A percentile compares a stretch with the other conserved stretches of the same genome.
These are phyloP conservation scores for Pseudocercospora cruenta DNA, from an alignment of 2,329 filamentous ascomycete genomes.

Conservation along the genomic window DNA sequence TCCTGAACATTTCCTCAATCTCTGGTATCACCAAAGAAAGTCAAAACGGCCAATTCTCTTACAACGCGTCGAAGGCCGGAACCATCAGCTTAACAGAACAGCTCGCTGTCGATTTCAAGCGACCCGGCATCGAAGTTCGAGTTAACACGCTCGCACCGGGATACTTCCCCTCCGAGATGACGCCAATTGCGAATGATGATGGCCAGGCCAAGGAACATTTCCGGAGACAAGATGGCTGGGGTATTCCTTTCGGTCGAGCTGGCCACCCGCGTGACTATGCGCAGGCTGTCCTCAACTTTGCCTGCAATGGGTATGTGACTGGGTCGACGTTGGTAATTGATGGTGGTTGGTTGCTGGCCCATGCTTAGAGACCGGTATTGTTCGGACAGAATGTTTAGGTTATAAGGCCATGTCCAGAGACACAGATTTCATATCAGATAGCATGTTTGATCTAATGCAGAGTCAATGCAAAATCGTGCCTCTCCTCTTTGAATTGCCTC, in stretches of 20 bases:
- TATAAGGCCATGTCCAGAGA: not conserved
- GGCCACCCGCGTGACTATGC: conserved; percentile 50
- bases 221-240: conserved; percentile 34
- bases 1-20: conserved; percentile 52
- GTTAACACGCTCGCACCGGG: conserved; percentile 62
- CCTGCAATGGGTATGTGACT: conserved; percentile 65
- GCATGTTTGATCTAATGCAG: not conserved
- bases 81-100: conserved; percentile 60
- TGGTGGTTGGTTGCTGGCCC: conserved; percentile 59
- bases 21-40: conserved; percentile 50
- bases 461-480: not conserved
- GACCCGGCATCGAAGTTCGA: conserved; percentile 54
- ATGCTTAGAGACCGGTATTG: conserved; percentile 24
- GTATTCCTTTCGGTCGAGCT: conserved; percentile 45
- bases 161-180: conserved; percentile 63
- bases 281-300: conserved; percentile 57
- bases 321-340: conserved; percentile 66
- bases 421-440: not conserved
- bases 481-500: not conserved
- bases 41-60: conserved; percentile 50
- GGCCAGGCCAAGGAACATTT: conserved; percentile 55
- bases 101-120: conserved; percentile 57
- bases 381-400: not conserved
- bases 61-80: conserved; percentile 56
- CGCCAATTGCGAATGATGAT: conserved; percentile 52